These are phyloP conservation scores for Periconia sp. DNA, from an alignment of 2,329 filamentous ascomycete species.

Conservation along the genomic window DNA sequence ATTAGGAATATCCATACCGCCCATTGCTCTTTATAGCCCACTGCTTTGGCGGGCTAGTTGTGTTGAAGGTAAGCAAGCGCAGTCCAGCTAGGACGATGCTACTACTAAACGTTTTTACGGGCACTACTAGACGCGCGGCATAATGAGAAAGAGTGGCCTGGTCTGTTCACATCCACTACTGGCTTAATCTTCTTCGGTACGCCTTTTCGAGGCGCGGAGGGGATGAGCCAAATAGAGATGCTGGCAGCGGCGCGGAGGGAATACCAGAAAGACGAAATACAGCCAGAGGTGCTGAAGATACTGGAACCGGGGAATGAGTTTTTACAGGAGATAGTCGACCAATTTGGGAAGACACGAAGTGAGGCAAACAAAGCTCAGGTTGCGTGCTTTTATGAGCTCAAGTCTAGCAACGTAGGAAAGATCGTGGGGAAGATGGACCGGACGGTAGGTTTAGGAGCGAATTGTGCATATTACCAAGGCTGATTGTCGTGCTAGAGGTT, in stretches of 20 bases:
- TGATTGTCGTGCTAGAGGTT: constrained; percentile 15
- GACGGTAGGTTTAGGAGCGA: constrained; percentile 24
- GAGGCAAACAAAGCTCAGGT: constrained; percentile 20
- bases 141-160: constrained; percentile 20
- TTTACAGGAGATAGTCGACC: constrained; percentile 28
- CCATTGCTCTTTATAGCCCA: constrained; percentile 32
- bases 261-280: constrained; percentile 25
- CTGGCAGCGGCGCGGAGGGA: constrained; percentile 26
- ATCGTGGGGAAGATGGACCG: constrained; percentile 29
- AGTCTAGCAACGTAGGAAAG: constrained; percentile 31
- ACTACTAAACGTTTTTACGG: constrained; percentile 17
- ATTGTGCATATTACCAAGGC: constrained; percentile 2
- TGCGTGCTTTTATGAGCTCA: constrained; percentile 18
- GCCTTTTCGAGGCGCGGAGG: constrained; percentile 30
- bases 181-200: constrained; percentile 31
- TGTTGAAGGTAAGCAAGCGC: constrained; percentile 24
- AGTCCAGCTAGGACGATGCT: constrained; percentile 1
- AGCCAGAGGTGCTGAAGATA: constrained; percentile 22
- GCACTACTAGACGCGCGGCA: constrained; percentile 21
- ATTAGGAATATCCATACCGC: constrained; percentile 21
- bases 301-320: constrained; percentile 29
- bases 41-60: constrained; percentile 31
- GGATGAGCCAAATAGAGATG: constrained; percentile 31
- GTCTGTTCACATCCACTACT: constrained; percentile 25
- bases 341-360: constrained; percentile 21